These are phyloP conservation scores for Oenanthe javanica DNA, from an alignment of 140 eudicot species.

Conservation along the genomic window DNA sequence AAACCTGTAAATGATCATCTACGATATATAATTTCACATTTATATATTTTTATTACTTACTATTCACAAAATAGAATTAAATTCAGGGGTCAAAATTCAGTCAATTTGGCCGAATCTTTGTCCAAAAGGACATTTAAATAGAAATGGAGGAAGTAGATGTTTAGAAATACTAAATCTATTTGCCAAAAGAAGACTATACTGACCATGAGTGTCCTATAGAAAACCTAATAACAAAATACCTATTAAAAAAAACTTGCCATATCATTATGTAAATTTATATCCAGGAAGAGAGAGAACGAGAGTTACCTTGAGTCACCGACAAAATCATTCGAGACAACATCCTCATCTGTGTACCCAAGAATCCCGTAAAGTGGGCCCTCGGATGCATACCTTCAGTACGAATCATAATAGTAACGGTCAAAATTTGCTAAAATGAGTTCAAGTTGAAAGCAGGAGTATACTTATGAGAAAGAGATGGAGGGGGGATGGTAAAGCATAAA, in stretches of 20 bases:
- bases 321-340: slow-evolving; percentile 96
- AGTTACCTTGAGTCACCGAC: slow-evolving; percentile 89
- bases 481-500: background rate
- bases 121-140: too few species aligned
- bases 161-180: background rate
- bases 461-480: background rate
- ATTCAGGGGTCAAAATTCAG: too few species aligned
- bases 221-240: background rate
- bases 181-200: background rate
- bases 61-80: too few species aligned
- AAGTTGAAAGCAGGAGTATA: background rate
- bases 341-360: slow-evolving; percentile 95
- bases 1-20: too few species aligned
- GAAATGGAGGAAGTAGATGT: background rate
- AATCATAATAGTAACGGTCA: background rate
- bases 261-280: background rate
- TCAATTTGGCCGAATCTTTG: too few species aligned
- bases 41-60: too few species aligned
- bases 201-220: background rate
- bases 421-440: background rate
- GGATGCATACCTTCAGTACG: slow-evolving; percentile 60
- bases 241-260: background rate
- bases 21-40: too few species aligned
- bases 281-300: background rate
- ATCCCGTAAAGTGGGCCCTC: slow-evolving; percentile 88